Conservation (phyloP, 2,329 filamentous ascomycete species). For the Rutstroemia sp. region DNA sequence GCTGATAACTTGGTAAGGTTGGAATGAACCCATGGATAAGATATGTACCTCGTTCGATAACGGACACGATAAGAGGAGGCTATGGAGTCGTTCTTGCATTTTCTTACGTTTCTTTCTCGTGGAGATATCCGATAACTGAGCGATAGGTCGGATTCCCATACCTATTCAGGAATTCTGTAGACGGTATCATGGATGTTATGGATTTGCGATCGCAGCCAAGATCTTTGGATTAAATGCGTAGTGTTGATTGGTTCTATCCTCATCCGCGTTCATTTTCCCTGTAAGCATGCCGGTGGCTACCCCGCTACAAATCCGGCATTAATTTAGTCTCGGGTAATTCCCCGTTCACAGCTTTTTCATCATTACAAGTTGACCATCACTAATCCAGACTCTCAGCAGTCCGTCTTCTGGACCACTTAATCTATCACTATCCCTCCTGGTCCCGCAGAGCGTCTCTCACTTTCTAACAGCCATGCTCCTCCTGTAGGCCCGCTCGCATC, state of each 20-base stretch:
- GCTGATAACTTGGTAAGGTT: background rate
- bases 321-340: background rate
- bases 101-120: too few relatives aligned
- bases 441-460: constrained; percentile 35
- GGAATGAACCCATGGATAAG: background rate
- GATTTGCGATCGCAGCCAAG: background rate
- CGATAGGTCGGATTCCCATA: too few relatives aligned
- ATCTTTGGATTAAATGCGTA: background rate
- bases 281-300: too few relatives aligned
- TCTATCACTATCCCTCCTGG: constrained; percentile 10
- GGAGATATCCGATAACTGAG: too few relatives aligned
- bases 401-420: background rate
- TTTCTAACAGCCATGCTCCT: constrained; percentile 60
- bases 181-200: too few relatives aligned
- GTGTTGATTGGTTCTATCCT: background rate
- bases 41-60: background rate
- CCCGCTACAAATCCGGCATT: background rate
- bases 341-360: background rate
- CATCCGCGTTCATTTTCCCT: background rate
- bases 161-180: too few relatives aligned
- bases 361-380: too few relatives aligned
- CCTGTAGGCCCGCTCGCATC: constrained; percentile 59
- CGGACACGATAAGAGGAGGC: background rate
- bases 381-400: background rate
- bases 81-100: background rate